Percentiles rank a stretch among this genome's conserved stretches.
Conservation (phyloP, 2,329 filamentous ascomycete genomes). For the Pyrenophora seminiperda region DNA sequence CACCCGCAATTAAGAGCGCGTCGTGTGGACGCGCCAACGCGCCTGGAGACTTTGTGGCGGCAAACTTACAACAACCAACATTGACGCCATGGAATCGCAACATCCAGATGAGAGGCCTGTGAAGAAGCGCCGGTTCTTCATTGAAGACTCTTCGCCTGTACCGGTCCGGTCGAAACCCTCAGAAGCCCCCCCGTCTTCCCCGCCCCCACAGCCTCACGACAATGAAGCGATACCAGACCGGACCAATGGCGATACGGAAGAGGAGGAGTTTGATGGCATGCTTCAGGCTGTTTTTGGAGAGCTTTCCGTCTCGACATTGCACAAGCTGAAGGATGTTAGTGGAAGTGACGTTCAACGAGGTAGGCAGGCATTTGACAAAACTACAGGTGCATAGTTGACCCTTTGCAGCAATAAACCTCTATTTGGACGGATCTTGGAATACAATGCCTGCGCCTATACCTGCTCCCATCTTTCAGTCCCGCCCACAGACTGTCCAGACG, state of each 20-base stretch:
- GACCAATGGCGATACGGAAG: conserved; percentile 15
- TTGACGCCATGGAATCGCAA: conserved; percentile 44
- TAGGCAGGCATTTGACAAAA: conserved; percentile 17
- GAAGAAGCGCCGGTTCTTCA: conserved; percentile 69
- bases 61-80: conserved; percentile 5
- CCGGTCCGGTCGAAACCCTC: conserved; percentile 21
- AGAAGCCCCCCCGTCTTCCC: conserved; percentile 39
- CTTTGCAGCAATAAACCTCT: conserved; percentile 63
- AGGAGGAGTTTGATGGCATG: conserved; percentile 43
- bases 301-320: conserved; percentile 52
- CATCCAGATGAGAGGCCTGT: conserved; percentile 59
- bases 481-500: conserved; percentile 26
- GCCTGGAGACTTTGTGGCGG: conserved; percentile 20
- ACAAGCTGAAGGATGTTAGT: conserved; percentile 56
- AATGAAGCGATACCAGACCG: conserved; percentile 4
- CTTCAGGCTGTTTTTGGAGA: conserved; percentile 65
- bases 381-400: conserved; percentile 16
- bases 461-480: conserved; percentile 25
- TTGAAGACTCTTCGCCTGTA: conserved; percentile 54
- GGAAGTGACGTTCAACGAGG: conserved; percentile 60
- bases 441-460: conserved; percentile 27
- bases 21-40: conserved; percentile 44
- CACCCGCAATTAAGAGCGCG: conserved; percentile 24
- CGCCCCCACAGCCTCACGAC: conserved; percentile 27
- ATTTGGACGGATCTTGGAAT: conserved; percentile 68